phyloP scores from a whole-genome alignment of 495 filamentous ascomycete species.

The Podospora comata region DNA sequence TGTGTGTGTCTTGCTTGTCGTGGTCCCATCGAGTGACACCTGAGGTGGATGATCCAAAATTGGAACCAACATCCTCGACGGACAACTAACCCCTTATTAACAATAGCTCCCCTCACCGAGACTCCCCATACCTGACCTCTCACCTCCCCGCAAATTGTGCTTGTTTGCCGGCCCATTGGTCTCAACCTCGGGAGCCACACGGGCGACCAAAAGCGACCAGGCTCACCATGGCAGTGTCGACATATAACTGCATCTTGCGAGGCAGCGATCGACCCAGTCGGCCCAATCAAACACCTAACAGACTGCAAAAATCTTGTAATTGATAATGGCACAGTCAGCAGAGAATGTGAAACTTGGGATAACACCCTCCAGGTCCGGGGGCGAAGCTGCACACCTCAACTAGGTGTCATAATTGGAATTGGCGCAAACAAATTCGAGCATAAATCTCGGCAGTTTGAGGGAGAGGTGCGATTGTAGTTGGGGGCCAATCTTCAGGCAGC shows the following conservation, averaged over 20 bases:
- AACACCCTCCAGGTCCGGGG: neutral
- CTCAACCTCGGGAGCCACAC: neutral
- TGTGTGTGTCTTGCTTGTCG: too few species aligned
- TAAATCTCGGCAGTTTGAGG: neutral
- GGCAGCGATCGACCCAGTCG: neutral
- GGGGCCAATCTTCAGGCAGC: neutral
- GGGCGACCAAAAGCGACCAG: neutral
- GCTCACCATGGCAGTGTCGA: neutral
- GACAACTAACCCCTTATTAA: neutral
- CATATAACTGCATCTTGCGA: neutral
- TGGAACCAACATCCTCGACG: too few species aligned
- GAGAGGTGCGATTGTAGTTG: neutral
- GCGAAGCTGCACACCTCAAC: neutral
- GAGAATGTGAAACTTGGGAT: neutral
- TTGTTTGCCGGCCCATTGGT: neutral
- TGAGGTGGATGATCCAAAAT: neutral
- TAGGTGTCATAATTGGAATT: neutral
- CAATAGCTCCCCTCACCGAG: neutral
- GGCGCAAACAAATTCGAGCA: neutral
- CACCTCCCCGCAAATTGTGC: neutral
- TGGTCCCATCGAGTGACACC: too few species aligned
- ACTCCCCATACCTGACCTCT: neutral
- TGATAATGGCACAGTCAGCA: neutral
- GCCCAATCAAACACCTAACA: neutral
- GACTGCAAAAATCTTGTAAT: neutral